Conservation (phyloP, 148 eudicot species). For the Beta vulgaris region DNA sequence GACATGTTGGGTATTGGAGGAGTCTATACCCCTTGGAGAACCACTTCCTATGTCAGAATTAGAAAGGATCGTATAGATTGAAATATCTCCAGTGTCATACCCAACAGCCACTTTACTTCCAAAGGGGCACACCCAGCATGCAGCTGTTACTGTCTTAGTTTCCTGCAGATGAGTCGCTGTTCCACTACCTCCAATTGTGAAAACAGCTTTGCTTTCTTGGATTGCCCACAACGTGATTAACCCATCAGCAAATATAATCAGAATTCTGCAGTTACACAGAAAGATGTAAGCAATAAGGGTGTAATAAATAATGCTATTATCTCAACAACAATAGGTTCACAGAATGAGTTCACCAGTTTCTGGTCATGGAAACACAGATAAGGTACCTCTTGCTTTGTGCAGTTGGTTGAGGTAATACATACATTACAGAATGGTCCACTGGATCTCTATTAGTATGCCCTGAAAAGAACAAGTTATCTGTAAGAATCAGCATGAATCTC, state of each 20-base stretch:
- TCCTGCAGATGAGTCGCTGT: slow-evolving; percentile 56
- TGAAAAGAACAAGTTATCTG: slow-evolving; percentile 21
- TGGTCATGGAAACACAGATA: not conserved
- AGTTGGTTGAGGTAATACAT: slow-evolving; percentile 74
- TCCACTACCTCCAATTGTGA: slow-evolving; percentile 56
- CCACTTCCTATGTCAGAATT: slow-evolving; percentile 35
- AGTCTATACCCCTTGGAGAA: slow-evolving; percentile 28
- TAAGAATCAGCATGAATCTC: not conserved
- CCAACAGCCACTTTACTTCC: slow-evolving; percentile 86
- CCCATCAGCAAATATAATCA: slow-evolving; percentile 75
- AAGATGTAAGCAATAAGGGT: slow-evolving; percentile 5
- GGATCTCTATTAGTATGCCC: slow-evolving; percentile 50
- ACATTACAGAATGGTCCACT: slow-evolving; percentile 45
- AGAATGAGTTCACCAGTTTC: not conserved
- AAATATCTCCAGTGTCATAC: slow-evolving; percentile 79
- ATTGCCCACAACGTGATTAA: slow-evolving; percentile 73
- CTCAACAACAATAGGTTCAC: not conserved
- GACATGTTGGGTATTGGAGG: slow-evolving; percentile 38
- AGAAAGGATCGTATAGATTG: slow-evolving; percentile 52
- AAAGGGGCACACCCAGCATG: slow-evolving; percentile 80
- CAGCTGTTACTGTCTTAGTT: slow-evolving; percentile 70
- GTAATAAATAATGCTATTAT: not conserved
- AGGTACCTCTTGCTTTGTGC: slow-evolving; percentile 82
- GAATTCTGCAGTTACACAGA: slow-evolving; percentile 53
- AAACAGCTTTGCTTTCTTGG: slow-evolving; percentile 65